Evolutionary conservation across 345 rosid genomes (phyloP).

Genomic region (Hibiscus trionum): DNA sequence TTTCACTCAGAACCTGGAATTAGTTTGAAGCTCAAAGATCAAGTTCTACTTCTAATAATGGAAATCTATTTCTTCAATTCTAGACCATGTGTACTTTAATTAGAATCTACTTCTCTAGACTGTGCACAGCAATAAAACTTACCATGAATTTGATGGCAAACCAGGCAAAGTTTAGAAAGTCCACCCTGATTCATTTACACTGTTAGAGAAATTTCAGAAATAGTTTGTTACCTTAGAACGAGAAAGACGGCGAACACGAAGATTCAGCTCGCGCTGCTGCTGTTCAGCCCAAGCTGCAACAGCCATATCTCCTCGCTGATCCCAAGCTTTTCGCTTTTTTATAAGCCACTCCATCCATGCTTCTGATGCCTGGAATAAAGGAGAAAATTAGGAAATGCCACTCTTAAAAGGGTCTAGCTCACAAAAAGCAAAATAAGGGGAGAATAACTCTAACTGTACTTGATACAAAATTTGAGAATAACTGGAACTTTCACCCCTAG

Average conservation of each 20-base stretch:
- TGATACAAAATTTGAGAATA: not conserved
- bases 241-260: slow-evolving; percentile 82
- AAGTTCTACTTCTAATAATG: not conserved
- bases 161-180: slow-evolving; percentile 2
- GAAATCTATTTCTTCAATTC: not conserved
- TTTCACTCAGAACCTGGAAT: not conserved
- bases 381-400: slow-evolving; percentile 2
- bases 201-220: slow-evolving; percentile 3
- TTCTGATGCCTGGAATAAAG: slow-evolving; percentile 69
- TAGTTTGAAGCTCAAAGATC: not conserved
- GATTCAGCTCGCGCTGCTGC: slow-evolving; percentile 78
- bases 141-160: not conserved
- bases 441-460: not conserved
- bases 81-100: not conserved
- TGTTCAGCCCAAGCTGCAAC: slow-evolving; percentile 96
- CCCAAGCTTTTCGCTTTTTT: slow-evolving; percentile 88
- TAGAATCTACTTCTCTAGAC: not conserved
- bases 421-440: not conserved
- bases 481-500: too few relatives aligned
- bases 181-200: not conserved
- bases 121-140: not conserved
- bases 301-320: slow-evolving; percentile 93
- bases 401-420: not conserved
- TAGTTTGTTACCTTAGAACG: slow-evolving; percentile 58
- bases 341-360: slow-evolving; percentile 98